Evolutionary conservation across 805 yeast genomes (phyloP).

Genomic region (Myxozyma geophila): DNA sequence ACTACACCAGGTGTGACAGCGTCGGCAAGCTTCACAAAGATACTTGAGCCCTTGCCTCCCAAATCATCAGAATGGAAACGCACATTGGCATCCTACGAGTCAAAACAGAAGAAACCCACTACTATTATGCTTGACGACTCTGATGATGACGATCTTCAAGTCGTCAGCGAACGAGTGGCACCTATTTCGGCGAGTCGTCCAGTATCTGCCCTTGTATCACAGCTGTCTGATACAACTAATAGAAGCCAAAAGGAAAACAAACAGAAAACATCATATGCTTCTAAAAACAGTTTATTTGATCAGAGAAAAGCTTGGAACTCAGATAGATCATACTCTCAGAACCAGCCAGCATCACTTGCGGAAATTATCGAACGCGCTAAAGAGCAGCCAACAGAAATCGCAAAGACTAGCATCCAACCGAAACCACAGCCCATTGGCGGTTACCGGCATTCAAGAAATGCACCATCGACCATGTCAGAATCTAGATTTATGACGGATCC

Average conservation of each 20-base stretch:
- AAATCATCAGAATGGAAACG: conserved; percentile 18
- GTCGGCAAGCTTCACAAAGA: not conserved
- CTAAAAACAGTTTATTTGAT: not conserved
- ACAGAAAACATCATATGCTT: not conserved
- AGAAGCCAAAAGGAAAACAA: not conserved
- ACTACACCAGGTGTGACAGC: conserved; percentile 1
- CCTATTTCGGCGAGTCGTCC: not conserved
- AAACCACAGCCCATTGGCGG: conserved; percentile 10
- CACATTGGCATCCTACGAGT: not conserved
- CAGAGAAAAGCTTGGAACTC: not conserved
- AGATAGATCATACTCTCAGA: not conserved
- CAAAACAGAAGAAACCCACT: not conserved
- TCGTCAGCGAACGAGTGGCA: conserved; percentile 1
- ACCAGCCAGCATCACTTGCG: not conserved
- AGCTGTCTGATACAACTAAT: not conserved
- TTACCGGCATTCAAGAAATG: not conserved
- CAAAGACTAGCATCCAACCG: not conserved
- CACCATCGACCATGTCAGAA: conserved; percentile 11
- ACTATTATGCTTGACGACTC: not conserved
- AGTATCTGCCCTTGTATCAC: not conserved
- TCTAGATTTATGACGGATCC: conserved; percentile 14
- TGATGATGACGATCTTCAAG: conserved; percentile 8
- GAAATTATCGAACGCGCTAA: conserved; percentile 5
- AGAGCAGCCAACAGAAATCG: not conserved
- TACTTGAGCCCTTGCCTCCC: conserved; percentile 33